Conservation (phyloP, 345 rosid species). For the Heritiera littoralis region DNA sequence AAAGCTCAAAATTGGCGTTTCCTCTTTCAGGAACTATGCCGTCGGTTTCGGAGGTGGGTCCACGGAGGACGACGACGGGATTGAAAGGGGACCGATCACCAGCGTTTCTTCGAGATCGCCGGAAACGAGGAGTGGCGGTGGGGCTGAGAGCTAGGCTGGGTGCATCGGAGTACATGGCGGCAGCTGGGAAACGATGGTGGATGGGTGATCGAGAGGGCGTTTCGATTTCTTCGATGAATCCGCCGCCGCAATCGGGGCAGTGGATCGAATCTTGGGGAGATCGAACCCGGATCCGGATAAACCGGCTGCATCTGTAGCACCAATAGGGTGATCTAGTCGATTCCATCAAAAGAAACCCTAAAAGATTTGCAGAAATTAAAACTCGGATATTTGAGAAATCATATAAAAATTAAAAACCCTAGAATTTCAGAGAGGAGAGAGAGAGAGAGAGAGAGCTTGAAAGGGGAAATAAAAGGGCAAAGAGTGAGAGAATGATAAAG, state of each 20-base stretch:
- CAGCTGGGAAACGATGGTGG: slow-evolving; percentile 30
- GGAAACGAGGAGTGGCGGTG: slow-evolving; percentile 29
- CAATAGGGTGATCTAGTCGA: slow-evolving; percentile 47
- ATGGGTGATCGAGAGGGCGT: slow-evolving; percentile 34
- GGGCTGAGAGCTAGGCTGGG: slow-evolving; percentile 26
- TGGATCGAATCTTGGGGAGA: slow-evolving; percentile 31
- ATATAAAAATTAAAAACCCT: slow-evolving; percentile 26
- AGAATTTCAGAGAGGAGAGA: neutral
- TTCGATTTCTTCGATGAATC: slow-evolving; percentile 52
- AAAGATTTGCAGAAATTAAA: neutral
- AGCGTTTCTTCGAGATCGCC: slow-evolving; percentile 43
- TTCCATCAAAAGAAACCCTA: slow-evolving; percentile 28
- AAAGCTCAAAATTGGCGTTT: slow-evolving; percentile 49
- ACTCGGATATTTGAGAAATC: neutral
- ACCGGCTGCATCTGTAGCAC: slow-evolving; percentile 60
- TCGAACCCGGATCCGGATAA: slow-evolving; percentile 32
- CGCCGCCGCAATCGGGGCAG: slow-evolving; percentile 58
- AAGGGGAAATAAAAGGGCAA: neutral
- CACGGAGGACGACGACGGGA: slow-evolving; percentile 65
- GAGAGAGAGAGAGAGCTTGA: neutral
- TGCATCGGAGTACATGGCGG: slow-evolving; percentile 29
- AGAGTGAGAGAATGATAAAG: slow-evolving; percentile 2
- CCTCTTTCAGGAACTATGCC: slow-evolving; percentile 30
- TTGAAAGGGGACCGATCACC: slow-evolving; percentile 67
- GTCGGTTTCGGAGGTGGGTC: slow-evolving; percentile 33